Conservation (phyloP, 495 filamentous ascomycete species). For the Penicillium canescens region DNA sequence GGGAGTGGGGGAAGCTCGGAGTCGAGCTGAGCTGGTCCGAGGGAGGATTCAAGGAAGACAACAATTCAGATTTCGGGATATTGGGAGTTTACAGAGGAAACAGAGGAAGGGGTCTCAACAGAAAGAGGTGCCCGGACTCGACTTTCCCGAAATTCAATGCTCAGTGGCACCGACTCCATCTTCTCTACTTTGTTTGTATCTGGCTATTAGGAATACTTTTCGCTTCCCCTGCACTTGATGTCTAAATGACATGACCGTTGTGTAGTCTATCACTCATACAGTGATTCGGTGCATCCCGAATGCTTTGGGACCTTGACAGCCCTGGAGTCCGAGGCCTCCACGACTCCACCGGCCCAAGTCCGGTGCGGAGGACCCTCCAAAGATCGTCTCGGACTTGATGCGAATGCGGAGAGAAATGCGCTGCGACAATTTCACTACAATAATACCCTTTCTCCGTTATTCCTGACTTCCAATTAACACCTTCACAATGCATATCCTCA, state of each 20-base stretch:
- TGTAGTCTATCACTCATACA: too few species aligned
- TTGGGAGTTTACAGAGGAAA: too few species aligned
- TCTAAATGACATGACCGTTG: too few species aligned
- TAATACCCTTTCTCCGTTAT: not conserved
- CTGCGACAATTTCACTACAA: not conserved
- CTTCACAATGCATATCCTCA: slow-evolving; percentile 57
- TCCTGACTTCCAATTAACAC: not conserved
- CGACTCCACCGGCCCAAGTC: slow-evolving; percentile 32
- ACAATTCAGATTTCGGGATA: too few species aligned
- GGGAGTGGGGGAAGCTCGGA: slow-evolving; percentile 12
- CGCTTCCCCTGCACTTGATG: too few species aligned
- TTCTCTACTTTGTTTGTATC: too few species aligned
- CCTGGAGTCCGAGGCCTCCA: too few species aligned
- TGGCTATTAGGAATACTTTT: too few species aligned
- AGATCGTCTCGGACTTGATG: slow-evolving; percentile 40
- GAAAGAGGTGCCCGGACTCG: not conserved
- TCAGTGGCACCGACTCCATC: not conserved
- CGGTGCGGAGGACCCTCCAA: slow-evolving; percentile 28
- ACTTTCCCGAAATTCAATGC: not conserved
- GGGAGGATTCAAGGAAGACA: too few species aligned
- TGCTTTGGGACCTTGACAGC: too few species aligned
- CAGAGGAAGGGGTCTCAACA: too few species aligned
- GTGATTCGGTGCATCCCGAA: too few species aligned
- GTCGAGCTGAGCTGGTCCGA: not conserved
- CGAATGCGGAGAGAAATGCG: slow-evolving; percentile 37